These are phyloP conservation scores for Globisporangium iwayamae DNA, from an alignment of 352 stramenopile genomes.

Conservation along the genomic window DNA sequence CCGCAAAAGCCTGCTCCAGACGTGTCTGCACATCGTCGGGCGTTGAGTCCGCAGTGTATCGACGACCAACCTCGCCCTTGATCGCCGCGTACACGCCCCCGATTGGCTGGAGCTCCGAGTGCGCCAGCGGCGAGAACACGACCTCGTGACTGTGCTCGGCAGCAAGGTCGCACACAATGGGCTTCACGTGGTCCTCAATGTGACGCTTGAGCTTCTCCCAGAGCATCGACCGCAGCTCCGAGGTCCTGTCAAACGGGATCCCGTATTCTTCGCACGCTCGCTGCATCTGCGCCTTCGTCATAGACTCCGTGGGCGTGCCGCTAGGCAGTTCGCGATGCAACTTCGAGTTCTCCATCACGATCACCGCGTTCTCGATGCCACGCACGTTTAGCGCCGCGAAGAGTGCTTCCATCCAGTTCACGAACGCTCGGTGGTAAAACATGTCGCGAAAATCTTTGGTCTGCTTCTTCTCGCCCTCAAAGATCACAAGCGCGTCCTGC, in stretches of 20 bases:
- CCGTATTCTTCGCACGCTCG: background rate
- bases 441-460: conserved; percentile 14
- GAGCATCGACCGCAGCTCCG: conserved; percentile 9
- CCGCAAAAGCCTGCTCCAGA: conserved; percentile 6
- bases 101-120: conserved; percentile 9
- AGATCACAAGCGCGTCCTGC: conserved; percentile 11
- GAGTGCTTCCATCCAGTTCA: conserved; percentile 9
- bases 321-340: conserved; percentile 5
- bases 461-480: conserved; percentile 13
- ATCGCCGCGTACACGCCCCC: background rate
- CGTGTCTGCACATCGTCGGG: conserved; percentile 3
- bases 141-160: conserved; percentile 9
- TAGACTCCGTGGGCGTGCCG: conserved; percentile 1
- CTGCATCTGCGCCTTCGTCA: conserved; percentile 9
- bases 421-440: conserved; percentile 9
- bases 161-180: conserved; percentile 3
- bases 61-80: conserved; percentile 7
- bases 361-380: conserved; percentile 7
- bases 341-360: conserved; percentile 12
- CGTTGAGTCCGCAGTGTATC: conserved; percentile 7
- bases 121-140: conserved; percentile 1
- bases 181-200: conserved; percentile 10
- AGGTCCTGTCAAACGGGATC: background rate
- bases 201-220: conserved; percentile 6
- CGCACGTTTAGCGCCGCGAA: conserved; percentile 2